Base-by-base conservation (phyloP, 1,139 yeast genomes). In the Candida tropicalis region DNA sequence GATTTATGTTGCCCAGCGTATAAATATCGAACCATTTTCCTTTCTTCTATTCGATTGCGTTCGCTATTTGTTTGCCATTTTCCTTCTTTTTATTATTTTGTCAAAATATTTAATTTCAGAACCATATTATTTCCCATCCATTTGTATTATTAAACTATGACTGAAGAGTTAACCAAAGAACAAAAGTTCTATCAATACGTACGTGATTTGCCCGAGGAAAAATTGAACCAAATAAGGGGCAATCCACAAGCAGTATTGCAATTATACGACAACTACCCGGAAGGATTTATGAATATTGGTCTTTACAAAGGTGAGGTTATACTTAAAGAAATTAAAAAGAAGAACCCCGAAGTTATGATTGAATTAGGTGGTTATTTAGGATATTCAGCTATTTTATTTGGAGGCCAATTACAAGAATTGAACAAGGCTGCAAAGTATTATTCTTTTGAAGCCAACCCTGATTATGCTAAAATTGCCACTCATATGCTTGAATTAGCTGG, bases 341-440 rank as follows among this genome's bases (percentile, higher is more conserved):
- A 41, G 4, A 52, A 60, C 17, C 77, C 79, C 1, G 59, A 59
- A 28, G 43, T 62, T 3, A 56, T 73, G 57, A 55, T 70, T 32
- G 80, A 76, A 48, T 56, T 75, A 35, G 80, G 80, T 4, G 62
- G 75, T 3, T 73, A 65, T 44, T 57, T 69, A 15, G 80, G 80
- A 0, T 75, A 74, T 47, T 66, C 75, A 0, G 73, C 77, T 6
- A 62, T 75, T 2, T 50, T 63, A 26, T 70, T 70, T 45, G 66
- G 66, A 1, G 55, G 52, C 25, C 59, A 62, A 45, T 47, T 68
- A 47, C 46, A 51, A 6, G 49, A 56, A 29, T 31, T 31, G 23
- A 59, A 54, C 39, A 45, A 54, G 24, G 55, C 51, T 6, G 62
- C 67, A 5, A 64, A 61, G 39, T 66, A 69, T 46, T 71, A 64